phyloP scores from a whole-genome alignment of 345 rosid genomes.

The Citrus maxima region DNA sequence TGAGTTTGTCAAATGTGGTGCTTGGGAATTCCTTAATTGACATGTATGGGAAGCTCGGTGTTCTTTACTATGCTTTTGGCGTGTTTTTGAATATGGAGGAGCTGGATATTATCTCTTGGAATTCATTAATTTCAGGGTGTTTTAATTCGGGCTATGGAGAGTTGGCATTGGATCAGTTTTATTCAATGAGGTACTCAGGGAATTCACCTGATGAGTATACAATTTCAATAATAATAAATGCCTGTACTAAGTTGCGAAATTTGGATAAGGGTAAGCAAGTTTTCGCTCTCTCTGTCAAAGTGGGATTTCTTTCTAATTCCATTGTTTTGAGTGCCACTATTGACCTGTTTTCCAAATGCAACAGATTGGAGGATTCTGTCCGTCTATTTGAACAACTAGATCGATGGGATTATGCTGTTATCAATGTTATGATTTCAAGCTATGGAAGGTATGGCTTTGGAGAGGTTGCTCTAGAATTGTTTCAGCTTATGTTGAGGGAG shows the following conservation, averaged over 20 bases:
- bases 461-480: constrained; percentile 45
- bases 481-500: constrained; percentile 38
- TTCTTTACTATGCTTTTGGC: constrained; percentile 41
- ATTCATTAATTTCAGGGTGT: constrained; percentile 53
- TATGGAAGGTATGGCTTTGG: constrained; percentile 49
- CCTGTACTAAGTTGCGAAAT: constrained; percentile 47
- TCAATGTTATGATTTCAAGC: constrained; percentile 61
- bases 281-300: constrained; percentile 53
- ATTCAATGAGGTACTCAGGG: constrained; percentile 43
- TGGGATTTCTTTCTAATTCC: constrained; percentile 60
- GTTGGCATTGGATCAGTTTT: constrained; percentile 44
- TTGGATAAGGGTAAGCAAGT: constrained; percentile 69
- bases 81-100: constrained; percentile 52
- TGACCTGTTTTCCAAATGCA: constrained; percentile 78
- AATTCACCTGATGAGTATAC: constrained; percentile 55
- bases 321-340: constrained; percentile 67
- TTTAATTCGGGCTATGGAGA: constrained; percentile 42
- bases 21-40: constrained; percentile 66
- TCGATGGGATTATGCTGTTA: constrained; percentile 49
- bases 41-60: constrained; percentile 64
- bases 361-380: constrained; percentile 71
- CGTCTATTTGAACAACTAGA: constrained; percentile 44
- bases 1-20: constrained; percentile 40
- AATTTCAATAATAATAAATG: constrained; percentile 36
- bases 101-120: constrained; percentile 67